Evolutionary conservation across 768 basidiomycete species (phyloP).

Genomic region (Omphalotus guepiniiformis): DNA sequence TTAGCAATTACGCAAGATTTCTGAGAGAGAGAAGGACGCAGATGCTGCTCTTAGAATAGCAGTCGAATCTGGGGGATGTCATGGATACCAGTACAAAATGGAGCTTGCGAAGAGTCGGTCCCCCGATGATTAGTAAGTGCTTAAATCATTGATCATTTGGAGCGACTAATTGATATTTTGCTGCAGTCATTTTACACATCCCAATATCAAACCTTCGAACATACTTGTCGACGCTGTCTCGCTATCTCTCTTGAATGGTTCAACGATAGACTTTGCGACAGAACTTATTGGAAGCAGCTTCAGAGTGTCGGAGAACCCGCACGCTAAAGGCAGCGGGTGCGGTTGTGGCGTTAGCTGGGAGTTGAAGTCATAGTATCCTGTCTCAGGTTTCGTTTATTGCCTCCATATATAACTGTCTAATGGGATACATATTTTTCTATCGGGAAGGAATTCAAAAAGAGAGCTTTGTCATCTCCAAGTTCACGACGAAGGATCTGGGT

Average conservation of each 20-base stretch:
- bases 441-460: no score
- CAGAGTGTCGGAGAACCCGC: slow-evolving; percentile 78
- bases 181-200: slow-evolving; percentile 67
- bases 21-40: slow-evolving; percentile 57
- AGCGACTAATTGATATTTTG: no score
- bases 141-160: slow-evolving; percentile 6
- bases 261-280: slow-evolving; percentile 86
- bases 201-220: slow-evolving; percentile 65
- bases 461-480: no score
- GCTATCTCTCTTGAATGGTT: slow-evolving; percentile 78
- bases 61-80: slow-evolving; percentile 94
- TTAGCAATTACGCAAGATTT: slow-evolving; percentile 76
- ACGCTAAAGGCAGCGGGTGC: slow-evolving; percentile 85
- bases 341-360: slow-evolving; percentile 98
- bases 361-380: slow-evolving; percentile 53
- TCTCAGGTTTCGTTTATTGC: no score
- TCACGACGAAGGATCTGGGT: no score
- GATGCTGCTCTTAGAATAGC: slow-evolving; percentile 71
- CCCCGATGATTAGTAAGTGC: slow-evolving; percentile 82
- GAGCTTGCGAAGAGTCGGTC: slow-evolving; percentile 59
- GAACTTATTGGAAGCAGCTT: slow-evolving; percentile 96
- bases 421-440: no score
- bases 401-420: no score
- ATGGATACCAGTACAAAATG: slow-evolving; percentile 97
- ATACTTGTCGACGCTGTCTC: slow-evolving; percentile 86